Evolutionary conservation across 2,329 filamentous ascomycete genomes (phyloP).

Genomic region (Sclerotinia glacialis): DNA sequence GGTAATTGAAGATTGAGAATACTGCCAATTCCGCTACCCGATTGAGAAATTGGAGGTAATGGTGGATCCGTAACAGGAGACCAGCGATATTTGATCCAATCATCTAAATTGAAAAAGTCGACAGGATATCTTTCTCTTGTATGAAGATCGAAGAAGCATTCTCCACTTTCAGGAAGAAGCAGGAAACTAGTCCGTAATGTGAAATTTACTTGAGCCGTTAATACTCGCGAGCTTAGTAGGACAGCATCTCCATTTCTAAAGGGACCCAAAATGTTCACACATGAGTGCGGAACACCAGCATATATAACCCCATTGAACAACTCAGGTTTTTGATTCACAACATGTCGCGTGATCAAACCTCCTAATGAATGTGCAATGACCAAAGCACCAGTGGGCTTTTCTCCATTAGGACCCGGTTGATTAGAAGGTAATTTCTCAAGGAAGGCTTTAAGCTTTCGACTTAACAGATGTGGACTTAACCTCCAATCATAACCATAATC

Average conservation of each 20-base stretch:
- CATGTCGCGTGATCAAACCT: slow-evolving; percentile 83
- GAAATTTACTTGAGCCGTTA: slow-evolving; percentile 92
- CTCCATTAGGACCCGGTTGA: slow-evolving; percentile 44
- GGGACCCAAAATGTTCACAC: slow-evolving; percentile 87
- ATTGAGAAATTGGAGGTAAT: slow-evolving; percentile 52
- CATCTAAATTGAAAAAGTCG: slow-evolving; percentile 76
- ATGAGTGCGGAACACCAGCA: slow-evolving; percentile 79
- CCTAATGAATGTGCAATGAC: slow-evolving; percentile 87
- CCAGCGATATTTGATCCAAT: slow-evolving; percentile 75
- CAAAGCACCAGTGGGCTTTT: slow-evolving; percentile 63
- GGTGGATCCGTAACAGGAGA: slow-evolving; percentile 72
- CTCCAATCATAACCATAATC: slow-evolving; percentile 97
- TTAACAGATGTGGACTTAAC: slow-evolving; percentile 74
- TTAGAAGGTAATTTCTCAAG: slow-evolving; percentile 75
- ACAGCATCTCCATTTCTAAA: slow-evolving; percentile 91
- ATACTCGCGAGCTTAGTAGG: slow-evolving; percentile 79
- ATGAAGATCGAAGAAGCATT: slow-evolving; percentile 74
- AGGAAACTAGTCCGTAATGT: slow-evolving; percentile 82
- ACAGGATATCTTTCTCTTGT: slow-evolving; percentile 78
- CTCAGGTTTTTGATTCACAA: slow-evolving; percentile 79
- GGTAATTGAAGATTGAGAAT: slow-evolving; percentile 37
- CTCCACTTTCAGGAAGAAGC: slow-evolving; percentile 80
- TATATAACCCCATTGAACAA: slow-evolving; percentile 84
- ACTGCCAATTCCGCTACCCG: slow-evolving; percentile 40
- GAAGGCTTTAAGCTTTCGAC: slow-evolving; percentile 67